Evolutionary conservation across 148 eudicot species (phyloP).

Genomic region (Vaccinium corymbosum): DNA sequence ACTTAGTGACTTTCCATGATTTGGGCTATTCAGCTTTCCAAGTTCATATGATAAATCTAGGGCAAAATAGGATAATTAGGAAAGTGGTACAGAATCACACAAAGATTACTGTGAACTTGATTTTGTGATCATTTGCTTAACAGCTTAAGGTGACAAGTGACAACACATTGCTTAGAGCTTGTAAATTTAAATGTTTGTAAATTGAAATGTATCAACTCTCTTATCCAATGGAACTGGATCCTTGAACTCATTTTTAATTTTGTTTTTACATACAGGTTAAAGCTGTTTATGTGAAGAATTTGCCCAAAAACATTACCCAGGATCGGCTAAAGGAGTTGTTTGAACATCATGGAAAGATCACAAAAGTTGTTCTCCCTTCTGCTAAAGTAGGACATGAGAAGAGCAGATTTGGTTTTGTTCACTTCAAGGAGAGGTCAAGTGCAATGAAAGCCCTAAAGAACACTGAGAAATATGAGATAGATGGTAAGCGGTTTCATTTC

Average conservation of each 20-base stretch:
- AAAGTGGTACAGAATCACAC: background rate
- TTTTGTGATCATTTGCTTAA: background rate
- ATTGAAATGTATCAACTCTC: background rate
- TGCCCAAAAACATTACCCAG: constrained; percentile 72
- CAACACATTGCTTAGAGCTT: background rate
- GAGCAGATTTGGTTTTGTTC: constrained; percentile 94
- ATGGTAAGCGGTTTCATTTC: constrained; percentile 45
- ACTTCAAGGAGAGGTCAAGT: constrained; percentile 77
- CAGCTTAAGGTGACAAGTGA: background rate
- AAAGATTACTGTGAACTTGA: background rate
- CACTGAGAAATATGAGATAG: constrained; percentile 81
- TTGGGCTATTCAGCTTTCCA: background rate
- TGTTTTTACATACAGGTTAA: constrained; percentile 55
- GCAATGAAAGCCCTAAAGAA: constrained; percentile 73
- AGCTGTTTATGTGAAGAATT: constrained; percentile 84
- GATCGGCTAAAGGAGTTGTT: constrained; percentile 66
- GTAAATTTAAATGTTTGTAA: background rate
- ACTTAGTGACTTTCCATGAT: background rate
- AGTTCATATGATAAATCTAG: background rate
- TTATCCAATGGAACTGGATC: background rate
- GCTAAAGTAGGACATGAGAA: constrained; percentile 90
- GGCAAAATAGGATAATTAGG: background rate
- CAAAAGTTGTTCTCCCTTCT: constrained; percentile 83
- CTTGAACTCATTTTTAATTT: constrained; percentile 4
- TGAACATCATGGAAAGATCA: constrained; percentile 79